Conservation (phyloP, 306 rosid genomes). For the Albizia julibrissin region DNA sequence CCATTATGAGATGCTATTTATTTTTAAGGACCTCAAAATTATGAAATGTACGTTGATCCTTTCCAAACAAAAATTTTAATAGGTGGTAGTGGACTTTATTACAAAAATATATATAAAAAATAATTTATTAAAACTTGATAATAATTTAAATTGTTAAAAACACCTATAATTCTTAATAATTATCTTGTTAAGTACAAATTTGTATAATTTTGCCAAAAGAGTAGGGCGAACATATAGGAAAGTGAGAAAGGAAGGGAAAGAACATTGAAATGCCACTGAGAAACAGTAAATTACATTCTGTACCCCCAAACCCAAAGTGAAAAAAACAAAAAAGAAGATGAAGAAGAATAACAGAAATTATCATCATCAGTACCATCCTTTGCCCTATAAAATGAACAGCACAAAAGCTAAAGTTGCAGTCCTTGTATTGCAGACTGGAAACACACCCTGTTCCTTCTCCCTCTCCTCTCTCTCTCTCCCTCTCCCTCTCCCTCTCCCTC, state of each 20-base stretch:
- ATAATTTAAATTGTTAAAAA: too few relatives aligned
- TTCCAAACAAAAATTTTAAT: too few relatives aligned
- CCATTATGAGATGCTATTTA: too few relatives aligned
- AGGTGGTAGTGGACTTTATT: too few relatives aligned
- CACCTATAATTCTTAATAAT: background rate
- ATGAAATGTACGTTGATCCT: background rate
- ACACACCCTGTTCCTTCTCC: constrained; percentile 49
- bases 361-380: constrained; percentile 55
- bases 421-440: constrained; percentile 95
- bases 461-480: background rate
- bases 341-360: constrained; percentile 59
- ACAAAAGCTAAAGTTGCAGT: constrained; percentile 87
- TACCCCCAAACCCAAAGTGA: constrained; percentile 40
- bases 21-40: background rate
- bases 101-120: too few relatives aligned
- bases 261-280: constrained; percentile 54
- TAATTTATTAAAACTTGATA: too few relatives aligned
- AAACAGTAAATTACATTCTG: constrained; percentile 62
- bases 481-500: background rate
- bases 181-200: background rate
- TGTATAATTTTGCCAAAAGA: background rate
- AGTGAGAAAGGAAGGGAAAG: constrained; percentile 53
- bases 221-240: background rate
- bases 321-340: too few relatives aligned
- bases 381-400: constrained; percentile 57